Conservation (phyloP, 495 filamentous ascomycete genomes). For the Trichoderma reesei region DNA sequence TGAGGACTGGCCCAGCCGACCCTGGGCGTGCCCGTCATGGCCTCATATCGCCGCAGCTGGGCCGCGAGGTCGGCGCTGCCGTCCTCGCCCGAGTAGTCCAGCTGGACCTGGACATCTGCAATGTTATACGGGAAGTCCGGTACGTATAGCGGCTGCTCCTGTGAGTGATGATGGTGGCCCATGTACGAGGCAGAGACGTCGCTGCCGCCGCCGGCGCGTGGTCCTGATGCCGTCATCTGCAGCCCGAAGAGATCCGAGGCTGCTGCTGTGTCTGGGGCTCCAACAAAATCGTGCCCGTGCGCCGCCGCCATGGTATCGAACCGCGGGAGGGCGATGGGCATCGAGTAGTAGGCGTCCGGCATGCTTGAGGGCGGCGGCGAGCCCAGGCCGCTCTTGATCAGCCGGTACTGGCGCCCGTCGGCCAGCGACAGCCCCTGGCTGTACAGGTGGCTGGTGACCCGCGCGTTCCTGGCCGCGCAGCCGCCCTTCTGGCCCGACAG, state of each 20-base stretch:
- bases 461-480: neutral
- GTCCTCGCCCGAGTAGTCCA: neutral
- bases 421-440: neutral
- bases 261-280: neutral
- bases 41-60: neutral
- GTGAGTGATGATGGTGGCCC: too few species aligned
- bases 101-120: constrained; percentile 3
- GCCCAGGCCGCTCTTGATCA: neutral
- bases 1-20: neutral
- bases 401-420: neutral
- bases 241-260: neutral
- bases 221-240: constrained; percentile 4
- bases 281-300: neutral
- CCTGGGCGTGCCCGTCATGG: neutral
- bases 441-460: neutral
- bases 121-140: neutral
- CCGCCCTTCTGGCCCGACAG: constrained; percentile 8
- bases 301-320: neutral
- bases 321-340: constrained; percentile 2
- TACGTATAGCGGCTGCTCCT: neutral
- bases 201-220: neutral
- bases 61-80: neutral
- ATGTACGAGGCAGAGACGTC: neutral
- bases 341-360: neutral
- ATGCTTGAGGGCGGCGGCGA: neutral